These are phyloP conservation scores for Fusarium humuli DNA, from an alignment of 2,329 filamentous ascomycete species.

Conservation along the genomic window DNA sequence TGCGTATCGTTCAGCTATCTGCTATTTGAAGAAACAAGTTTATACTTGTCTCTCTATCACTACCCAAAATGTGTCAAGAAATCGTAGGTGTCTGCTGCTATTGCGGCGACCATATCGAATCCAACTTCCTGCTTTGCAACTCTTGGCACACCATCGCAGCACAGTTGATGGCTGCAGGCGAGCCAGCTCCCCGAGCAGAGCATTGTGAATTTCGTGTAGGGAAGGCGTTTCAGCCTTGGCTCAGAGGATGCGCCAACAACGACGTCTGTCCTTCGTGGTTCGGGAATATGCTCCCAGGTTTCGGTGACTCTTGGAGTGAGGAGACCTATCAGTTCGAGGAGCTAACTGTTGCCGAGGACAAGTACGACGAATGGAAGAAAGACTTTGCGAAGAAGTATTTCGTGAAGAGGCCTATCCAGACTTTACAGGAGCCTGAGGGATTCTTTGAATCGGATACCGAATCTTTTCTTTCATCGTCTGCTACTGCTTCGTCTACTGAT, in stretches of 20 bases:
- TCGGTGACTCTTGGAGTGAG: not conserved
- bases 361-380: constrained; percentile 14
- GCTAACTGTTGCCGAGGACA: constrained; percentile 2
- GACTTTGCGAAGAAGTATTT: constrained; percentile 23
- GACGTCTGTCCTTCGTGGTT: constrained; percentile 33
- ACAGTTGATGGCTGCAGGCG: not conserved
- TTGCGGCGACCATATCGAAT: constrained; percentile 19
- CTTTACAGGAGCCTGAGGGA: not conserved
- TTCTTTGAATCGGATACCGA: not conserved
- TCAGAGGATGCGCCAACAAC: constrained; percentile 26
- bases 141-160: not conserved
- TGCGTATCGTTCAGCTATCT: not conserved
- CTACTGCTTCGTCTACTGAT: not conserved
- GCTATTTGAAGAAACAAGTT: not conserved
- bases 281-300: not conserved
- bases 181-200: not conserved
- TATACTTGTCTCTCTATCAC: not conserved
- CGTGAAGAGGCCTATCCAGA: not conserved
- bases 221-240: not conserved
- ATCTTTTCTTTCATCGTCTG: not conserved
- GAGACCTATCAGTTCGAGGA: not conserved
- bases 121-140: constrained; percentile 11
- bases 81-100: constrained; percentile 17
- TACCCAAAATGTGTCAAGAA: constrained; percentile 19
- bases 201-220: not conserved